Conservation (phyloP, 495 filamentous ascomycete species). For the Neurospora pannonica region DNA sequence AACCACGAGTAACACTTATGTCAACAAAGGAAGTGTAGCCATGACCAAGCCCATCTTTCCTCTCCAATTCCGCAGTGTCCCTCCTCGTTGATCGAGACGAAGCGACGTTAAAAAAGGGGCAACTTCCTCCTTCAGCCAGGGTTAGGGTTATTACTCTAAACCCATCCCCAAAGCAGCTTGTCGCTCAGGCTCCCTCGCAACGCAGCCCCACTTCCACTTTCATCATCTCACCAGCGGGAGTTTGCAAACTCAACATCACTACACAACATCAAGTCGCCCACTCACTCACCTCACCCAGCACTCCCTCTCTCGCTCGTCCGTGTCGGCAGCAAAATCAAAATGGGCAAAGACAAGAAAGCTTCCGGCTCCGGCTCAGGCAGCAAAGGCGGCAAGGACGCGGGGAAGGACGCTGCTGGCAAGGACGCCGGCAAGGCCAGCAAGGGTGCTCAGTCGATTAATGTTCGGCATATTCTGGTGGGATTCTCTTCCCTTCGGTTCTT, state of each 20-base stretch:
- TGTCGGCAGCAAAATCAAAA: background rate
- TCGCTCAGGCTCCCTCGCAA: no score
- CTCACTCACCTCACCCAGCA: background rate
- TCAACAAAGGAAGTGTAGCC: background rate
- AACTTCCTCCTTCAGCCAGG: background rate
- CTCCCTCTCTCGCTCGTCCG: background rate
- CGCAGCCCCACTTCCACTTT: background rate
- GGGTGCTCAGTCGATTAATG: conserved; percentile 70
- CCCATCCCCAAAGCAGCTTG: background rate
- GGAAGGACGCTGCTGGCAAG: conserved; percentile 40
- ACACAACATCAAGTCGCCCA: background rate
- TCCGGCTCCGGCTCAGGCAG: conserved; percentile 45
- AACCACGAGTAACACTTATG: background rate
- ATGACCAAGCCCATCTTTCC: background rate
- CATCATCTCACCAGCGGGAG: conserved; percentile 5
- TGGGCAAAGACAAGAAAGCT: conserved; percentile 23
- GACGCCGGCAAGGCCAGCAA: conserved; percentile 47
- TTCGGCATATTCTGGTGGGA: conserved; percentile 68
- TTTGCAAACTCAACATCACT: background rate
- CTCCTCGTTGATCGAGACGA: background rate
- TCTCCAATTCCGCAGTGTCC: background rate
- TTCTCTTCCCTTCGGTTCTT: background rate
- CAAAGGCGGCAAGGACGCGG: conserved; percentile 35
- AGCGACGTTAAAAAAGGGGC: background rate
- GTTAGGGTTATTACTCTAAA: no score